A percentile compares a stretch with the other conserved stretches of the same genome.
Evolutionary conservation across 2,329 filamentous ascomycete genomes (phyloP).

Genomic region (Monosporascus sp.): DNA sequence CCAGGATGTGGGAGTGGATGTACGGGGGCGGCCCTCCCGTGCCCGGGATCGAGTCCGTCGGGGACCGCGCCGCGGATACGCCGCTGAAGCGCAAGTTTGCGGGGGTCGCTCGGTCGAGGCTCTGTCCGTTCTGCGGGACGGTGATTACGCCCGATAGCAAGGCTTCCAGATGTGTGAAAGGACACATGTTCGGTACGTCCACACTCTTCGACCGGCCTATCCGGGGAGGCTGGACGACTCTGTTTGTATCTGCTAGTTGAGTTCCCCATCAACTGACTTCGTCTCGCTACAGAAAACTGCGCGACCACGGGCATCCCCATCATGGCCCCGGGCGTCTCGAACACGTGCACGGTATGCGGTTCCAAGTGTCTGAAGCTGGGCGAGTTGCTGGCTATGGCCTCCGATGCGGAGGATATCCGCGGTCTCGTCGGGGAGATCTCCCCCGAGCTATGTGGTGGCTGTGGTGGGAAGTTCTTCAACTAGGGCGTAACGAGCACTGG

Average conservation of each 20-base stretch:
- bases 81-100: constrained; percentile 33
- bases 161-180: constrained; percentile 33
- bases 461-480: constrained; percentile 25
- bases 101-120: constrained; percentile 29
- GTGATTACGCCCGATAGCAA: constrained; percentile 26
- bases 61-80: constrained; percentile 1
- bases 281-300: constrained; percentile 38
- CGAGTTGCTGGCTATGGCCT: constrained; percentile 28
- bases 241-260: background rate
- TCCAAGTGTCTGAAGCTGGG: constrained; percentile 42
- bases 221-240: background rate
- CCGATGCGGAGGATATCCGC: constrained; percentile 12
- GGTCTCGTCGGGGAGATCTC: constrained; percentile 19
- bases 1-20: constrained; percentile 52
- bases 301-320: constrained; percentile 50
- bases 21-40: constrained; percentile 47
- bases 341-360: constrained; percentile 50
- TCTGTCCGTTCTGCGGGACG: constrained; percentile 43
- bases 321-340: constrained; percentile 46
- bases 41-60: constrained; percentile 27
- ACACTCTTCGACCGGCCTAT: background rate
- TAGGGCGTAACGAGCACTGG: background rate
- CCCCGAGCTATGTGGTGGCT: constrained; percentile 21
- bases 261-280: background rate
- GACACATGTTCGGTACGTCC: constrained; percentile 31